Base-by-base conservation (phyloP, 305 asterid genomes). In the Ajuga reptans region DNA sequence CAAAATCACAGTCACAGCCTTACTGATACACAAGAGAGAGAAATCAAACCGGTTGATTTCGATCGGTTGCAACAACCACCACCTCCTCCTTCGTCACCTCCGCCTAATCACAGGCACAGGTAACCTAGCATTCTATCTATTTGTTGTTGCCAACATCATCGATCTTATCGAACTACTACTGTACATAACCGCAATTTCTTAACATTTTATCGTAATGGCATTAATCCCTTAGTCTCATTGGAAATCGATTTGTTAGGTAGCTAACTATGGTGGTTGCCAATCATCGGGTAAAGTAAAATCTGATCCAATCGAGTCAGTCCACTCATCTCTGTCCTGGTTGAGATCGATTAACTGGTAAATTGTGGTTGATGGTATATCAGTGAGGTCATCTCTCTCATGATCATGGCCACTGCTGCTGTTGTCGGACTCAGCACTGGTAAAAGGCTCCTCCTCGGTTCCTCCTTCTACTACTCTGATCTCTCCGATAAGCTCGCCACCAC, bases 341-440 rank as follows among this genome's bases (percentile, higher is more conserved):
- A 1, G 1, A 21, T 31, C 36, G n/a, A 39, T 39, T 39, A 39
- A 11, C 3, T 17, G 11, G 41, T 24, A 12, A 15, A 24, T 34
- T 17, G 34, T 9, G 42, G 18, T n/a, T 68, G 52, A 78, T 83
- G 85, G 69, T 84, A 54, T 58, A 78, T 9, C 39, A 11, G 12
- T 63, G 77, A 43, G 69, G 59, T 21, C 27, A 21, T 21, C 27
- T 21, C 27, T 21, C 27, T 60, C 52, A 66, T 79, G 74, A 81
- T 74, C 83, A 88, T 90, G 97, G 86, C 96, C 74, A 81, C 86
- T 45, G 78, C 94, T 75, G 97, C 92, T 65, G 91, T 84, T 62
- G 61, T 88, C 63, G 98, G 97, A 51, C 85, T 89, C 41, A 86
- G 87, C 79, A 66, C 95, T 7, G 96, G 91, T 46, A 87, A 90